Evolutionary conservation across 164 flowering plant genomes (phyloP).

Genomic region (Hamamelis virginiana): DNA sequence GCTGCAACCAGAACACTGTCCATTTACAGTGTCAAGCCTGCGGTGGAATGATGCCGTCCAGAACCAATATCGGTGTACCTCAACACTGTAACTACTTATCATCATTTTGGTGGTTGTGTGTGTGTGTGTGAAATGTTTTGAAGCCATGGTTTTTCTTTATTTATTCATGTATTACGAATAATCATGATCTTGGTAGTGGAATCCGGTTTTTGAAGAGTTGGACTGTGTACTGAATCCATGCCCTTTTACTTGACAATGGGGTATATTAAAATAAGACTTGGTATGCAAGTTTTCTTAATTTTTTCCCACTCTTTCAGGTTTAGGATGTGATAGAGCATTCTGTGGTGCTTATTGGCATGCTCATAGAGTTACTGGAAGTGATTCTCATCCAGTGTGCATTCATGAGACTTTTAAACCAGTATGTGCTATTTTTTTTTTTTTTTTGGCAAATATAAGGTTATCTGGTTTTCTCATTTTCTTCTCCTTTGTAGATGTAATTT

Average conservation of each 20-base stretch:
- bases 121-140: not conserved
- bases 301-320: constrained; percentile 45
- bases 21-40: constrained; percentile 87
- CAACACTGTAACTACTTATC: constrained; percentile 66
- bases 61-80: constrained; percentile 52
- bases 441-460: not conserved
- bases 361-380: constrained; percentile 35
- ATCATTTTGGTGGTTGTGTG: not conserved
- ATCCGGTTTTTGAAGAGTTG: not conserved
- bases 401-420: constrained; percentile 69
- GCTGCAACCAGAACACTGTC: constrained; percentile 56
- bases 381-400: constrained; percentile 41
- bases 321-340: constrained; percentile 90
- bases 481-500: not conserved
- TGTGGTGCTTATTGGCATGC: constrained; percentile 92
- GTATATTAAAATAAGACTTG: not conserved
- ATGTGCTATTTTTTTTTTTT: constrained; percentile 23
- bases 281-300: not conserved
- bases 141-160: no score
- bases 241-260: no score
- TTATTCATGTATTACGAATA: no score
- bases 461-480: not conserved
- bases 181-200: not conserved
- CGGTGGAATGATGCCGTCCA: constrained; percentile 92
- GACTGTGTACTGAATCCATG: no score